Evolutionary conservation across 2,329 filamentous ascomycete genomes (phyloP).

Genomic region (Ophiostoma montium): DNA sequence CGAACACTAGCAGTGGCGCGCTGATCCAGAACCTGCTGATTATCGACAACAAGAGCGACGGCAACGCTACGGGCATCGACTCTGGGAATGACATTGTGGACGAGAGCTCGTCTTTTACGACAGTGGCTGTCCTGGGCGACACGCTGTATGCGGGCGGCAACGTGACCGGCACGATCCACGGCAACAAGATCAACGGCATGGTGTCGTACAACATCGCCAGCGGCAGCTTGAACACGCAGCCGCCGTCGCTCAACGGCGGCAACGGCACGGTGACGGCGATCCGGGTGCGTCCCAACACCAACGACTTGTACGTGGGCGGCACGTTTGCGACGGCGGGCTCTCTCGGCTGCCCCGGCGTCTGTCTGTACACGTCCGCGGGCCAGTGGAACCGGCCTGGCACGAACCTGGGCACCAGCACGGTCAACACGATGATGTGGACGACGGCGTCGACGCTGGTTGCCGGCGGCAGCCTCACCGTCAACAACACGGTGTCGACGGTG

Average conservation of each 20-base stretch:
- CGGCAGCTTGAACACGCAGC: conserved; percentile 53
- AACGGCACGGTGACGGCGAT: conserved; percentile 66
- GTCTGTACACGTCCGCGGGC: conserved; percentile 53
- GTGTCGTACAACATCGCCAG: conserved; percentile 63
- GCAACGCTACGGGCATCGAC: conserved; percentile 55
- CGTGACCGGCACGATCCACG: conserved; percentile 55
- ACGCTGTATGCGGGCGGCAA: conserved; percentile 72
- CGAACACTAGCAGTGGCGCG: conserved; percentile 52
- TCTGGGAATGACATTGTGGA: conserved; percentile 48
- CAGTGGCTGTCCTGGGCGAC: conserved; percentile 52
- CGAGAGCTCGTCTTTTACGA: conserved; percentile 57
- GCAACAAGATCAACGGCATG: conserved; percentile 53
- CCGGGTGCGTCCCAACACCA: conserved; percentile 51
- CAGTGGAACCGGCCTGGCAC: conserved; percentile 74
- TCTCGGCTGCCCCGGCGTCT: conserved; percentile 69
- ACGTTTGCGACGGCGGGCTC: conserved; percentile 72
- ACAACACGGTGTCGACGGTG: conserved; percentile 44
- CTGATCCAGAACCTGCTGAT: conserved; percentile 68
- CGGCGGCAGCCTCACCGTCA: conserved; percentile 60
- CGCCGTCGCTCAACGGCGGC: conserved; percentile 57
- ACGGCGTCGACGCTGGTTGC: conserved; percentile 58
- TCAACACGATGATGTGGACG: conserved; percentile 63
- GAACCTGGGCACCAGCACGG: conserved; percentile 49
- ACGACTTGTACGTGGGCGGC: conserved; percentile 74
- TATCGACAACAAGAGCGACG: conserved; percentile 58